Conservation (phyloP, 2,329 filamentous ascomycete species). For the Chaetomiaceae sp. region DNA sequence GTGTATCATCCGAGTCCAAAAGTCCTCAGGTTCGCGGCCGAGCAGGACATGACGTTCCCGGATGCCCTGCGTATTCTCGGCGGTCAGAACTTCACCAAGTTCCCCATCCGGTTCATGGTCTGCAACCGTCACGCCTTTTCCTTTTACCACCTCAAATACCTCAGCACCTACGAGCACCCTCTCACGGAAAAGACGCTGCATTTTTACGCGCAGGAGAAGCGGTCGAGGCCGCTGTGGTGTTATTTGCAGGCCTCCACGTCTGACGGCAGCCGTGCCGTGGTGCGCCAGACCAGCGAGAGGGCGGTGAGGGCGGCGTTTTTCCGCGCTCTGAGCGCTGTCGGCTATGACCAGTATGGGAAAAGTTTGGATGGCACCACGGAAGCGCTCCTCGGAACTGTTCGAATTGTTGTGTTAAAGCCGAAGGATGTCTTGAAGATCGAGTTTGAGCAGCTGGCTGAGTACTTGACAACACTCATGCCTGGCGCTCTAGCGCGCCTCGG, state of each 20-base stretch:
- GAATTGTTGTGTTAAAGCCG: not conserved
- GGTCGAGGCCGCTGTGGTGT: conserved; percentile 13
- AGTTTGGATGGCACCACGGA: not conserved
- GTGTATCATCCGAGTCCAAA: not conserved
- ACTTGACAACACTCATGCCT: not conserved
- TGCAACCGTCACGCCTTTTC: conserved; percentile 31
- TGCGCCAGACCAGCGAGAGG: conserved; percentile 8
- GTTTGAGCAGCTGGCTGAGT: conserved; percentile 1
- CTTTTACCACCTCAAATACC: conserved; percentile 31
- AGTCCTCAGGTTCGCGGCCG: not conserved
- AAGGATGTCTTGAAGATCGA: conserved; percentile 9
- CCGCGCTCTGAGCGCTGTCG: conserved; percentile 18
- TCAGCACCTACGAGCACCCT: conserved; percentile 32
- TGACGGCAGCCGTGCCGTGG: conserved; percentile 11
- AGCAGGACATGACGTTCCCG: not conserved
- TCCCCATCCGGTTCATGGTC: conserved; percentile 27
- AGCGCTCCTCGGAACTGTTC: conserved; percentile 10
- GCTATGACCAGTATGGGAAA: conserved; percentile 15
- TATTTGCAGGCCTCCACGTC: conserved; percentile 4
- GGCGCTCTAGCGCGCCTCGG: not conserved
- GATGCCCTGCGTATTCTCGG: not conserved
- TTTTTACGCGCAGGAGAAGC: conserved; percentile 12
- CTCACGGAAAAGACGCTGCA: conserved; percentile 22
- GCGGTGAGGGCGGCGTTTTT: conserved; percentile 7
- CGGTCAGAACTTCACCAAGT: conserved; percentile 16